Conservation (phyloP, 73 alveolate species). For the Stentor coeruleus region DNA sequence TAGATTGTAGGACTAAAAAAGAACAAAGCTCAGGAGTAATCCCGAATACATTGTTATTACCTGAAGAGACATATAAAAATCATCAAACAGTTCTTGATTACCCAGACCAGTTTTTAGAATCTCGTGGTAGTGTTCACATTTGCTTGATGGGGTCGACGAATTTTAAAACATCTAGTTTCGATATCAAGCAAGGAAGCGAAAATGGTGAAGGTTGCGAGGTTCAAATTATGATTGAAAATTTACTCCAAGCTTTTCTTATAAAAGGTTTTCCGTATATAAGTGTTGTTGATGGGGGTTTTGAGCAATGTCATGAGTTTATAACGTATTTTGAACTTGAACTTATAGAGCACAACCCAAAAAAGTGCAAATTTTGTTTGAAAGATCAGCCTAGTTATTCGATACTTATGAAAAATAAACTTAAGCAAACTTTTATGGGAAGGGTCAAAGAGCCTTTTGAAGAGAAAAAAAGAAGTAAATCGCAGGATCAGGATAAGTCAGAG, state of each 20-base stretch:
- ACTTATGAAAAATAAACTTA: neutral
- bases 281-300: constrained; percentile 18
- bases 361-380: neutral
- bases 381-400: neutral
- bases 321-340: neutral
- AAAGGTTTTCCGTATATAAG: constrained; percentile 17
- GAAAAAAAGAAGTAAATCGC: neutral
- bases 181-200: neutral
- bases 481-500: neutral
- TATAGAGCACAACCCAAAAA: neutral
- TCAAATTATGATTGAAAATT: neutral
- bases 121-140: constrained; percentile 1
- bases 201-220: neutral
- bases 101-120: constrained; percentile 17
- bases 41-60: neutral
- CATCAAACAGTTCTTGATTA: neutral
- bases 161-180: constrained; percentile 7
- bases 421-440: neutral
- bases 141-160: constrained; percentile 7
- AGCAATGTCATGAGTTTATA: constrained; percentile 7
- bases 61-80: neutral
- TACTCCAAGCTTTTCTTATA: neutral
- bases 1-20: constrained; percentile 8
- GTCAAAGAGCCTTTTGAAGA: neutral
- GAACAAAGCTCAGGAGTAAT: neutral